Evolutionary conservation across 768 basidiomycete genomes (phyloP).

Genomic region (Psilocybe azurescens): DNA sequence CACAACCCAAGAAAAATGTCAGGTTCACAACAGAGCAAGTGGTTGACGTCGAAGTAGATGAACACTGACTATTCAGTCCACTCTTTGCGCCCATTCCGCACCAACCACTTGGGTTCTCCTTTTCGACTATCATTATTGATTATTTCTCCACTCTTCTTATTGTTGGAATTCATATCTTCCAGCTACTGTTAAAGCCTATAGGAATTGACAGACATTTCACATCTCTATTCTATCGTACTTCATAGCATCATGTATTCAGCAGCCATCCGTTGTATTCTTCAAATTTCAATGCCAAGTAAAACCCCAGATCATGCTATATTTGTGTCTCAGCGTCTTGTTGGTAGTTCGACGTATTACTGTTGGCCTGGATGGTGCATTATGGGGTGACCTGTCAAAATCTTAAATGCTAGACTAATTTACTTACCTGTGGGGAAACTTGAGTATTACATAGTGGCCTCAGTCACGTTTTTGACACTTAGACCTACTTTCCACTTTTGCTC

Average conservation of each 20-base stretch:
- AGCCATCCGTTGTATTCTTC: conserved; percentile 14
- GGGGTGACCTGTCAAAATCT: not conserved
- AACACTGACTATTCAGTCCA: conserved; percentile 2
- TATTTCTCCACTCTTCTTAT: conserved; percentile 8
- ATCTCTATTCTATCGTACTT: conserved; percentile 4
- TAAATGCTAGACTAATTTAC: not conserved
- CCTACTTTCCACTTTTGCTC: no score
- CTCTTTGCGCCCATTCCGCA: not conserved
- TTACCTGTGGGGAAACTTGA: no score
- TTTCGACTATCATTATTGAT: conserved; percentile 21
- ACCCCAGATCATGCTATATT: not conserved
- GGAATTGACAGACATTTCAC: not conserved
- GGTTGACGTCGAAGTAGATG: conserved; percentile 18
- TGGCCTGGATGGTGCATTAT: not conserved
- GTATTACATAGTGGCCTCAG: not conserved
- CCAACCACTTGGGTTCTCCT: not conserved
- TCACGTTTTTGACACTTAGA: not conserved
- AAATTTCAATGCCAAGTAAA: conserved; percentile 7
- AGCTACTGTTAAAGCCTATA: not conserved
- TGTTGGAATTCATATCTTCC: not conserved
- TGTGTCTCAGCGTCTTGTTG: not conserved
- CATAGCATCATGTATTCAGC: conserved; percentile 10
- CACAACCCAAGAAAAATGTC: conserved; percentile 59
- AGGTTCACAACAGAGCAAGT: conserved; percentile 58
- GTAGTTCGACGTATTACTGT: not conserved